Evolutionary conservation across 2,329 filamentous ascomycete genomes (phyloP).

Genomic region (Neocucurbitaria cava): DNA sequence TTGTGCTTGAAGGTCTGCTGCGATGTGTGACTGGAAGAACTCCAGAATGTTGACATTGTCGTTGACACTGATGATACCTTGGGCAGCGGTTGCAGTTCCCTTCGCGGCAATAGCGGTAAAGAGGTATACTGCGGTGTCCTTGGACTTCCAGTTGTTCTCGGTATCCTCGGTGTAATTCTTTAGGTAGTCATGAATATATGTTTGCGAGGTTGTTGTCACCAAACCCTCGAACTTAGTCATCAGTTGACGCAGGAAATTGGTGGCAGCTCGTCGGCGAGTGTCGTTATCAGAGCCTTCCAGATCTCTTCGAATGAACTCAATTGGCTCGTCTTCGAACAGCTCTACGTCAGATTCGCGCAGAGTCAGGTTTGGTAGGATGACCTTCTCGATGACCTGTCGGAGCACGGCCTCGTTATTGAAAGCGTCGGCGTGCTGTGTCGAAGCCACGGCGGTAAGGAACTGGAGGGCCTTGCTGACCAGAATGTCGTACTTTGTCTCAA

Average conservation of each 20-base stretch:
- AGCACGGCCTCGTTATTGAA: conserved; percentile 86
- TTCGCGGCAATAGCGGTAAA: conserved; percentile 95
- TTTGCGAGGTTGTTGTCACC: conserved; percentile 85
- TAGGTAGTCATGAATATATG: conserved; percentile 87
- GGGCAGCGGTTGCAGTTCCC: conserved; percentile 82
- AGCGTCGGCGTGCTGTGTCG: conserved; percentile 75
- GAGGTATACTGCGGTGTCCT: conserved; percentile 97
- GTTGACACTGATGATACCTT: conserved; percentile 92
- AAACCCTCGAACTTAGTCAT: conserved; percentile 86
- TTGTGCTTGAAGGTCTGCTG: conserved; percentile 80
- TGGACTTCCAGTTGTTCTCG: conserved; percentile 86
- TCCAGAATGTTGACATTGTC: conserved; percentile 81
- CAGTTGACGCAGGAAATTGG: conserved; percentile 89
- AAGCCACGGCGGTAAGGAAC: conserved; percentile 89
- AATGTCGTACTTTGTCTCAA: conserved; percentile 91
- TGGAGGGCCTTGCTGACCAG: conserved; percentile 93
- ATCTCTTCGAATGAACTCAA: conserved; percentile 95
- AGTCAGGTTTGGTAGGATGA: conserved; percentile 90
- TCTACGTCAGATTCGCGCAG: conserved; percentile 93
- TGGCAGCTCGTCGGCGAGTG: conserved; percentile 88
- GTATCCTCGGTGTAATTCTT: conserved; percentile 71
- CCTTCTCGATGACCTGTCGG: conserved; percentile 90
- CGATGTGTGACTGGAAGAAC: conserved; percentile 93
- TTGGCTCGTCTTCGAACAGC: conserved; percentile 97
- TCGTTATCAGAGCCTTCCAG: conserved; percentile 96